phyloP scores from a whole-genome alignment of 805 yeast species.

The Candida ovalis region DNA sequence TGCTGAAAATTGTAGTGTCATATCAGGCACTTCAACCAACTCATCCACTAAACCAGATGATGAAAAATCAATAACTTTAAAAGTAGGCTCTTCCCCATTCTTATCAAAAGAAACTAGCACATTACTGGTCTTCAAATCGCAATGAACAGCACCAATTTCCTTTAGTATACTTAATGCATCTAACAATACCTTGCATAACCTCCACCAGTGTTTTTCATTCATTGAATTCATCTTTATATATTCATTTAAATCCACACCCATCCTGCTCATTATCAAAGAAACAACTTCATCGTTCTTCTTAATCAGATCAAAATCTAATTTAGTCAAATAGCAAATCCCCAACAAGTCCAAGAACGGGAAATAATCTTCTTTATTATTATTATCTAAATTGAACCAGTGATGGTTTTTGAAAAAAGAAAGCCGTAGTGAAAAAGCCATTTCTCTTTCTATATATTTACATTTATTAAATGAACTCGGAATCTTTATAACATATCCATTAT shows the following conservation, averaged over 20 bases:
- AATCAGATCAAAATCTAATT: conserved; percentile 22
- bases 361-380: neutral
- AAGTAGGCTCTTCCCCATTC: conserved; percentile 22
- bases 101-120: conserved; percentile 27
- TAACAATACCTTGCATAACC: conserved; percentile 25
- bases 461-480: conserved; percentile 27
- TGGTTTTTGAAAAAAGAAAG: conserved; percentile 14
- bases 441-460: conserved; percentile 24
- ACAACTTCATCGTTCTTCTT: conserved; percentile 26
- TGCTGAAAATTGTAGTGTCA: conserved; percentile 42
- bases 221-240: conserved; percentile 15
- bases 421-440: conserved; percentile 21
- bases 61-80: conserved; percentile 47
- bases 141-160: conserved; percentile 36
- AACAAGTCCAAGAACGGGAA: conserved; percentile 28
- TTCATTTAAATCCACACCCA: conserved; percentile 26
- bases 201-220: conserved; percentile 29
- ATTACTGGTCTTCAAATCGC: conserved; percentile 47
- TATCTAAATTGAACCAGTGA: conserved; percentile 15
- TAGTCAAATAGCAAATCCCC: conserved; percentile 27
- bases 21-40: conserved; percentile 23
- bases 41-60: conserved; percentile 30
- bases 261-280: conserved; percentile 24
- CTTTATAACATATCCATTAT: conserved; percentile 23
- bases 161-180: conserved; percentile 25